Base-by-base conservation (phyloP, 306 rosid genomes). In the Spatholobus suberectus region DNA sequence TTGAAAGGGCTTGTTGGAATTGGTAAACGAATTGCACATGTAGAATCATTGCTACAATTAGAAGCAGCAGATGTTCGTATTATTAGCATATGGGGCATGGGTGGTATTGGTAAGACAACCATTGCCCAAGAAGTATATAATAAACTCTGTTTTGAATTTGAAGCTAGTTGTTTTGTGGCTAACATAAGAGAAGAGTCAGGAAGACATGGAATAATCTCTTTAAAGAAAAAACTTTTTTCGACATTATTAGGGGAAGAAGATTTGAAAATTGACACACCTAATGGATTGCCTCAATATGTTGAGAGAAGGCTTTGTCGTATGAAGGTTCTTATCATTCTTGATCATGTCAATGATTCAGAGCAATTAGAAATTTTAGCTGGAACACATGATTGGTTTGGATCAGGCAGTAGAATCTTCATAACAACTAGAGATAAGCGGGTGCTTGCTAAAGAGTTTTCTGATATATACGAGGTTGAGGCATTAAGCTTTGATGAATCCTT, bases 1-100 rank as follows among this genome's bases (percentile, higher is more conserved):
- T 27, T 67, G 27, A 26, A 71, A 47, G 29, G n/a, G 23, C 38
- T 79, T 12, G 12, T 73, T 18, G 77, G 81, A 66, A 67, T 79
- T 55, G 40, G 23, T 5, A 24, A 34, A 23, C 54, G 15, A 43
- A 84, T 79, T 35, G 20, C 71, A 13, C 26, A 41, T 2, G 13
- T 78, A 18, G 80, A 84, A 63, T 72, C 76, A 10, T 38, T 84
- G 59, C 15, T 84, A 6, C 17, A 46, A 4, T 4, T 17, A 23
- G 68, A 21, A 0, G 35, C 37, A 5, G 0, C 5, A 4, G 49
- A 46, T 68, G 81, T 84, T 2, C 24, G 34, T 0, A 13, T 70
- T 2, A 17, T 79, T 66, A 84, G 84, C 57, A 79, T 84, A 0
- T 79, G 81, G 81, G 84, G 84, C 5, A 74, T 58, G n/a, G n/a